Percentiles rank a stretch among this genome's conserved stretches.
These are phyloP conservation scores for Tricholoma terreum DNA, from an alignment of 768 basidiomycete species.

Conservation along the genomic window DNA sequence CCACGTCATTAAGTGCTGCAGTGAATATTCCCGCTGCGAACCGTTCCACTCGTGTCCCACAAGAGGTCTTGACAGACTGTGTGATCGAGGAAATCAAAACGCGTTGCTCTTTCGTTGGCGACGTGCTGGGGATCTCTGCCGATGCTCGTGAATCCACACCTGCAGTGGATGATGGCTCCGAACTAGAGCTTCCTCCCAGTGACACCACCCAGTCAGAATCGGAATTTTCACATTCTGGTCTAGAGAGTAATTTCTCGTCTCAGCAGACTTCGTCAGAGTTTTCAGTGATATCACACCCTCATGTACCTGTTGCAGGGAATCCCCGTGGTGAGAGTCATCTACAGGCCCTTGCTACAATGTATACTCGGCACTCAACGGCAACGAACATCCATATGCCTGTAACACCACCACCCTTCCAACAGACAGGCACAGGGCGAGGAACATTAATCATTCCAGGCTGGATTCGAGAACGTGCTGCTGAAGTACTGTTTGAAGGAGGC, in stretches of 20 bases:
- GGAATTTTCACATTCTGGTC: slow-evolving; percentile 54
- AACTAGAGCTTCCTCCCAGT: slow-evolving; percentile 42
- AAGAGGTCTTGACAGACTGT: slow-evolving; percentile 73
- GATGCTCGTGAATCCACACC: slow-evolving; percentile 32
- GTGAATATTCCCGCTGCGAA: slow-evolving; percentile 61
- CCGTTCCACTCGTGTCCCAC: slow-evolving; percentile 66
- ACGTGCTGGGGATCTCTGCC: slow-evolving; percentile 41
- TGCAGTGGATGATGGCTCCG: slow-evolving; percentile 33
- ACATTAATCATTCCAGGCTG: slow-evolving; percentile 90
- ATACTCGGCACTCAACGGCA: slow-evolving; percentile 74
- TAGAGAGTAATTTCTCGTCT: slow-evolving; percentile 48
- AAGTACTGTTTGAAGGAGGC: slow-evolving; percentile 86
- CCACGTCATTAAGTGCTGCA: slow-evolving; percentile 62
- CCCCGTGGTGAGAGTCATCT: slow-evolving; percentile 47
- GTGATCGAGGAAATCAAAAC: slow-evolving; percentile 91
- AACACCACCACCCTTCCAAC: slow-evolving; percentile 61
- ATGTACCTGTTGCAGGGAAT: slow-evolving; percentile 29
- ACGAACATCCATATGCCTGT: slow-evolving; percentile 71
- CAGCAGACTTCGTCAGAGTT: slow-evolving; percentile 57
- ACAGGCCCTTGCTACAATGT: slow-evolving; percentile 67
- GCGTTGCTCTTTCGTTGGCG: slow-evolving; percentile 85
- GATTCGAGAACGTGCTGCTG: slow-evolving; percentile 89
- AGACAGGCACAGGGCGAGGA: slow-evolving; percentile 68
- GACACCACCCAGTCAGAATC: slow-evolving; percentile 67
- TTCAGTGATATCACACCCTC: slow-evolving; percentile 49